These are phyloP conservation scores for Peribolospora baueri DNA, from an alignment of 768 basidiomycete species.

Conservation along the genomic window DNA sequence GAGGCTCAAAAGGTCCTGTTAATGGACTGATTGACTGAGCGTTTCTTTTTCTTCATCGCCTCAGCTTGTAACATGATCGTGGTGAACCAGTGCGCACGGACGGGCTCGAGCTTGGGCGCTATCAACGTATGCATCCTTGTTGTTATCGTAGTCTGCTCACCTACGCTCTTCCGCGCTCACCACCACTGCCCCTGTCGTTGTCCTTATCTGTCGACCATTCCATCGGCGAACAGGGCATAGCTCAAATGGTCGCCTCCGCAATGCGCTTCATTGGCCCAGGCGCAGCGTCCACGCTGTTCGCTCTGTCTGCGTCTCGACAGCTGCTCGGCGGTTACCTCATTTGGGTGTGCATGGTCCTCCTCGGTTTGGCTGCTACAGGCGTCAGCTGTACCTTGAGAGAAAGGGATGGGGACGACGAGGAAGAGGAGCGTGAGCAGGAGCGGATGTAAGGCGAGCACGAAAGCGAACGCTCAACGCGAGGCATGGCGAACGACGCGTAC, in stretches of 20 bases:
- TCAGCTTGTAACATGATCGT: conserved; percentile 10
- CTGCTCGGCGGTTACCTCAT: conserved; percentile 3
- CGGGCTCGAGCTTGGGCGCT: conserved; percentile 4
- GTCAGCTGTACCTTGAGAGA: no score
- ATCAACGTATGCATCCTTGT: conserved; percentile 1
- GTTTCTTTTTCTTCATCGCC: not conserved
- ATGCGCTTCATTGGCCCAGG: conserved; percentile 8
- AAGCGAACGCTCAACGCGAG: no score
- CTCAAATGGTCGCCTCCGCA: not conserved
- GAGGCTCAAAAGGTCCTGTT: not conserved
- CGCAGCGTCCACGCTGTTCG: conserved; percentile 7
- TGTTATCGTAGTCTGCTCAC: no score
- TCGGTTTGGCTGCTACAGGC: no score
- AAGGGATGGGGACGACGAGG: no score
- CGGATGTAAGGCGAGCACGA: no score
- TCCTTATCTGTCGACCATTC: no score
- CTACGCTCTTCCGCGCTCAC: not conserved
- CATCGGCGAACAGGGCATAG: no score
- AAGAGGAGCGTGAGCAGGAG: no score
- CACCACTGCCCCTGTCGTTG: not conserved
- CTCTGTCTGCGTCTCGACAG: conserved; percentile 1
- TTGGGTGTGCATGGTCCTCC: not conserved
- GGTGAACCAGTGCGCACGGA: conserved; percentile 6
- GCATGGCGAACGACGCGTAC: no score
- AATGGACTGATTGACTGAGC: not conserved